Evolutionary conservation across 768 basidiomycete genomes (phyloP).

Genomic region (Tulasnella sp.): DNA sequence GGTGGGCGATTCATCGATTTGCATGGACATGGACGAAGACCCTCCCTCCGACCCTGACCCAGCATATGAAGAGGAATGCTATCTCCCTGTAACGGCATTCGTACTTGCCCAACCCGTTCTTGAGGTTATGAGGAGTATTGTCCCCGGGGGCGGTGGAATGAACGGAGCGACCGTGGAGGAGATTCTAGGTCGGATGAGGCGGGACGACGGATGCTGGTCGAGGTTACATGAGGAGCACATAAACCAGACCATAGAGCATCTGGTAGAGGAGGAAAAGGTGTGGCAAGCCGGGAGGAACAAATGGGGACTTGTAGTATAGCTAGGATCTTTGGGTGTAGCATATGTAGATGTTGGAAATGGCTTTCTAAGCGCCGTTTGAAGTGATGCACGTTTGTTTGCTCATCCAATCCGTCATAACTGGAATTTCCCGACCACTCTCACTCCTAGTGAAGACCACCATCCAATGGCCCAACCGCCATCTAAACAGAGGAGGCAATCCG

Average conservation of each 20-base stretch:
- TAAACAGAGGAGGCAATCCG: not conserved
- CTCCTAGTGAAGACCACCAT: not conserved
- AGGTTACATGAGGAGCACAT: constrained; percentile 57
- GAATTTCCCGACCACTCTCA: constrained; percentile 4
- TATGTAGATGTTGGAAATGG: not conserved
- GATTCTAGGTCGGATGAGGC: constrained; percentile 41
- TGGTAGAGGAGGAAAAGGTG: constrained; percentile 34
- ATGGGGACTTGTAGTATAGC: constrained; percentile 30
- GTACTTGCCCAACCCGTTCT: constrained; percentile 46
- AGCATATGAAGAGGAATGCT: constrained; percentile 52
- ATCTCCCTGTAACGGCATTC: constrained; percentile 49
- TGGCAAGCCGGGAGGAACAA: constrained; percentile 33
- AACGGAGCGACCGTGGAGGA: constrained; percentile 38
- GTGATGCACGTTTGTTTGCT: constrained; percentile 4
- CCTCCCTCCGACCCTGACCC: constrained; percentile 51
- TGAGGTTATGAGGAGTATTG: constrained; percentile 37
- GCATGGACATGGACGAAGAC: constrained; percentile 28
- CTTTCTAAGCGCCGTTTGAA: not conserved
- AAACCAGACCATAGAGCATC: constrained; percentile 48
- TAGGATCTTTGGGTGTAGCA: not conserved
- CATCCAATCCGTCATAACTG: constrained; percentile 1
- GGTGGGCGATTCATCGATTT: constrained; percentile 31
- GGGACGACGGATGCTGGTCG: constrained; percentile 57
- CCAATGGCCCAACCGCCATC: not conserved
- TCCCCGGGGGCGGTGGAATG: constrained; percentile 21